These are phyloP conservation scores for Raffaelea ambrosiae DNA, from an alignment of 2,329 filamentous ascomycete species.

Conservation along the genomic window DNA sequence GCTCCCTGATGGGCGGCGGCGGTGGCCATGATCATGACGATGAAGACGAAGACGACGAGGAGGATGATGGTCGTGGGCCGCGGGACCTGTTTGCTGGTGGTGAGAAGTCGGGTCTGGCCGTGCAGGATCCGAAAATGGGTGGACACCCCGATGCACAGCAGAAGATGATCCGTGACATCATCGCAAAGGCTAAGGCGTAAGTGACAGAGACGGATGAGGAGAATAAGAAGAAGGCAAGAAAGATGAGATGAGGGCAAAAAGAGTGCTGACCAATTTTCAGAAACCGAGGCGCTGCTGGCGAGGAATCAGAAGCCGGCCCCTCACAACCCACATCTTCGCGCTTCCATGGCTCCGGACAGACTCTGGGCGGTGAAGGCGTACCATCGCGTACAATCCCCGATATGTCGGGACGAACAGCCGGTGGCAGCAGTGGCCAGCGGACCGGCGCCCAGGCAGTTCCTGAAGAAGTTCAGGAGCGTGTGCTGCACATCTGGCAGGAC, in stretches of 20 bases:
- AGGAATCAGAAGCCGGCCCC: constrained; percentile 35
- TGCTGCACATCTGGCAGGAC: constrained; percentile 73
- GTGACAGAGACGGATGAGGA: constrained; percentile 12
- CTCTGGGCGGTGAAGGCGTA: constrained; percentile 68
- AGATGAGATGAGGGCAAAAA: no score
- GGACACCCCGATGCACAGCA: constrained; percentile 35
- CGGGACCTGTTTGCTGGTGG: constrained; percentile 74
- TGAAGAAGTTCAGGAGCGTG: constrained; percentile 51
- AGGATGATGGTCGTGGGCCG: constrained; percentile 48
- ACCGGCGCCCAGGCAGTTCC: constrained; percentile 23
- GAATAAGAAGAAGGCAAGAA: not conserved
- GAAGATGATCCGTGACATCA: constrained; percentile 53
- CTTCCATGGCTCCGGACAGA: constrained; percentile 66
- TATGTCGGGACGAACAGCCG: constrained; percentile 29
- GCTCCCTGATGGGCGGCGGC: constrained; percentile 41
- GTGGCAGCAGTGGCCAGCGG: constrained; percentile 16
- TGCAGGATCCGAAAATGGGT: constrained; percentile 46
- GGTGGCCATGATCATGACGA: constrained; percentile 46
- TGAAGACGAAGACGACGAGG: constrained; percentile 49
- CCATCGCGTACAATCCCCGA: constrained; percentile 62
- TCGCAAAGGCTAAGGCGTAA: constrained; percentile 56
- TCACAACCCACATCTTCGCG: constrained; percentile 32
- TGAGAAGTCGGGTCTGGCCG: constrained; percentile 69
- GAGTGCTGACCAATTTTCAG: not conserved
- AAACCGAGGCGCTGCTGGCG: constrained; percentile 1